Percentiles rank a stretch among this genome's conserved stretches.
phyloP scores from a whole-genome alignment of 225 moss, liverwort and hornwort species.

The Straminergon stramineum region DNA sequence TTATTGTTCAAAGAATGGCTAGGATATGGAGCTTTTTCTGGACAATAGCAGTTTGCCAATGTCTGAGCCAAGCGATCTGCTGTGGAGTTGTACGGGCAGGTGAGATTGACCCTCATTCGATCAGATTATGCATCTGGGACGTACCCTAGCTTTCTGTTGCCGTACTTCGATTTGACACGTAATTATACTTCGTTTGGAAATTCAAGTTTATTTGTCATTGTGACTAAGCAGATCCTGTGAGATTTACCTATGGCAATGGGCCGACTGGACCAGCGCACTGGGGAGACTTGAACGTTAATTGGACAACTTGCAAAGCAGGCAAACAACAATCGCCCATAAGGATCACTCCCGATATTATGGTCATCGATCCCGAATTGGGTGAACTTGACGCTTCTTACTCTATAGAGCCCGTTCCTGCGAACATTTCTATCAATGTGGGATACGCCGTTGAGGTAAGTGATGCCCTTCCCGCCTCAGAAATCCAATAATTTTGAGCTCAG shows the following conservation, averaged over 20 bases:
- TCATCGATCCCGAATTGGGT: not conserved
- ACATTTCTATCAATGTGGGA: slow-evolving; percentile 14
- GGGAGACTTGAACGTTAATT: slow-evolving; percentile 16
- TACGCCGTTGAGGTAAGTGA: slow-evolving; percentile 11
- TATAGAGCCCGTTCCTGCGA: not conserved
- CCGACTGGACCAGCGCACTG: slow-evolving; percentile 23
- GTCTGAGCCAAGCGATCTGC: not conserved
- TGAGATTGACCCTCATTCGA: not conserved
- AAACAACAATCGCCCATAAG: slow-evolving; percentile 20
- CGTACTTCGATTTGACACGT: not conserved
- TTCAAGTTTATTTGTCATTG: not conserved
- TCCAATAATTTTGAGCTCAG: not conserved
- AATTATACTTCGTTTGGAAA: not conserved
- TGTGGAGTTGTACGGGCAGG: not conserved
- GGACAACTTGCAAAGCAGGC: slow-evolving; percentile 26
- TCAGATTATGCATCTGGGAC: not conserved
- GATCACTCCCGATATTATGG: slow-evolving; percentile 20
- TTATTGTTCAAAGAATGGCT: not conserved
- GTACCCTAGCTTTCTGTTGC: too few relatives aligned
- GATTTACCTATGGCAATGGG: slow-evolving; percentile 11
- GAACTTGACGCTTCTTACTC: slow-evolving; percentile 12
- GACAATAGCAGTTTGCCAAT: not conserved
- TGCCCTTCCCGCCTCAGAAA: not conserved
- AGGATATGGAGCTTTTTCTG: not conserved
- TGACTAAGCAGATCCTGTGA: not conserved